Base-by-base conservation (phyloP, 108 stramenopile genomes). In the Cyclostephanos invisitatus region DNA sequence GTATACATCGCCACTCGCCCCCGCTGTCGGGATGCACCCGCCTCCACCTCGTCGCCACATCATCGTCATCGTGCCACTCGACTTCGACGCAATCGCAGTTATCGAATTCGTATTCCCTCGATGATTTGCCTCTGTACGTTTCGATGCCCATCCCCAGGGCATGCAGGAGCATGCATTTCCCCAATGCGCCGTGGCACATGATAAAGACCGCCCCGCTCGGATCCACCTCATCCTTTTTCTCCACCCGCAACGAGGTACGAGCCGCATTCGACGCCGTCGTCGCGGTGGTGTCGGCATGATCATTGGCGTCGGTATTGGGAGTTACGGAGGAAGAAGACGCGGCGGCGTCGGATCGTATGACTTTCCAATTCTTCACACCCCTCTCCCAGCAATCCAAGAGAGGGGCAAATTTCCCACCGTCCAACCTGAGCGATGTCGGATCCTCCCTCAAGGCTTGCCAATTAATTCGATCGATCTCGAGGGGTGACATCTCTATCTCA, bases 151-250 rank as follows among this genome's bases (percentile, higher is more conserved):
- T 32, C 10, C 70, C 80, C 18, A 81, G 37, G 18, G 80, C 75
- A 17, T 66, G 32, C 1, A 77, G 64, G 20, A 81, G 70, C 80
- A 81, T 81, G 46, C 74, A 76, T 15, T 77, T 75, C 10, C 75
- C 75, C 48, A 81, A 59, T 20, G 70, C 80, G 20, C 80, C 75
- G 61, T 81, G 75, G 40, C 65, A 63, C 73, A 81, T 77, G 12
- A 81, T 38, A 40, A 81, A 77, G 10, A 20, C 70, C 25, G 38
- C 67, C 32, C 64, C 47, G 24, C 12, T 18, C 3, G 40, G 10
- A 8, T 8, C 40, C 7, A 11, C 40, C 40, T 4, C 32, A 32
- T 32, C 32, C 4, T 2, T 32, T 32, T 32, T 4, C 32, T 32
- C 32, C 32, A 32, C 4, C 32, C 3, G 4, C 40, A 8, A 40